phyloP scores from a whole-genome alignment of 805 yeast genomes.

The Pichia kluyveri region DNA sequence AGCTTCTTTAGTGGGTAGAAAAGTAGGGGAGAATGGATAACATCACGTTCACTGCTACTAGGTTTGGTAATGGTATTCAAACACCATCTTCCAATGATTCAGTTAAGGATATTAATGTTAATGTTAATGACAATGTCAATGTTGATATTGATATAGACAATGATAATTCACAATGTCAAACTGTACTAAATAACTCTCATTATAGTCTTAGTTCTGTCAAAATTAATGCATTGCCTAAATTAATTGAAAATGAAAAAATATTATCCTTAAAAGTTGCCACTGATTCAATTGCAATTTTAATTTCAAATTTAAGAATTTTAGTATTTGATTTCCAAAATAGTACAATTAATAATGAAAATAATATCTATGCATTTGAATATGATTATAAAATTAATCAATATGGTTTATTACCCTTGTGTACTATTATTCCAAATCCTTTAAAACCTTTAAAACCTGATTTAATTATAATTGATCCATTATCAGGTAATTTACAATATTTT shows the following conservation, averaged over 20 bases:
- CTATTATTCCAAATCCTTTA: constrained; percentile 52
- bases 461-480: constrained; percentile 47
- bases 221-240: constrained; percentile 30
- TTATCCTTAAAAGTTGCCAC: constrained; percentile 19
- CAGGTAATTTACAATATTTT: constrained; percentile 59
- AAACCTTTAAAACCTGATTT: constrained; percentile 54
- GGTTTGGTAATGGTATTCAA: neutral
- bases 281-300: constrained; percentile 19
- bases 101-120: too few relatives aligned
- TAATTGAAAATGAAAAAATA: constrained; percentile 22
- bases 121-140: too few relatives aligned
- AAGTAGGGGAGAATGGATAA: too few relatives aligned
- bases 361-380: constrained; percentile 50
- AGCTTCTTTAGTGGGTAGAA: too few relatives aligned
- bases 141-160: too few relatives aligned
- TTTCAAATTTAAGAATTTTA: constrained; percentile 41
- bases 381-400: constrained; percentile 26
- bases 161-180: neutral
- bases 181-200: neutral
- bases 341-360: constrained; percentile 39
- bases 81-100: neutral
- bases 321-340: constrained; percentile 53
- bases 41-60: constrained; percentile 2
- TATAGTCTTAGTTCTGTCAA: neutral
- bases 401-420: constrained; percentile 40